A percentile compares a stretch with the other conserved stretches of the same genome.
Evolutionary conservation across 192 early-diverging fungal species (phyloP).

Genomic region (Linnemannia elongata): DNA sequence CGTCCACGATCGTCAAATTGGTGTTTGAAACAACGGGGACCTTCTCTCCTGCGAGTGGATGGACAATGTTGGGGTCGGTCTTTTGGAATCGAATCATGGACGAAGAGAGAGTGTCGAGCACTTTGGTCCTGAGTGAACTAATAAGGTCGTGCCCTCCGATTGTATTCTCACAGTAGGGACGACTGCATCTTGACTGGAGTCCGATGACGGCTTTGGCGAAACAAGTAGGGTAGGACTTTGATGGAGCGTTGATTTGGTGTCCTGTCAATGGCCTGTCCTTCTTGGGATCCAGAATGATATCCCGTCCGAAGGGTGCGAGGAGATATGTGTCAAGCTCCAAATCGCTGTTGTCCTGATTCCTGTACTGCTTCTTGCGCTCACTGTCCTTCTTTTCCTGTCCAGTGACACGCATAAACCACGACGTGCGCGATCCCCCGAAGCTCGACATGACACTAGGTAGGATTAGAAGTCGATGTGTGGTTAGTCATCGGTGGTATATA

Average conservation of each 20-base stretch:
- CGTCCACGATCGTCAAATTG: slow-evolving; percentile 22
- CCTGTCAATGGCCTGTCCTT: neutral
- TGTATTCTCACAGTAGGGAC: slow-evolving; percentile 44
- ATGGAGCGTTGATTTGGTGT: slow-evolving; percentile 35
- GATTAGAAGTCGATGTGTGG: too few species aligned
- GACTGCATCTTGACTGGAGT: slow-evolving; percentile 46
- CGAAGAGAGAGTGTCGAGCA: slow-evolving; percentile 10
- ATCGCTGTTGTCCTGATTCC: slow-evolving; percentile 13
- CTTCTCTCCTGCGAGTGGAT: slow-evolving; percentile 21
- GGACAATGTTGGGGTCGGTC: slow-evolving; percentile 43
- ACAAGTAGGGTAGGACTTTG: slow-evolving; percentile 43
- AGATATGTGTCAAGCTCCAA: slow-evolving; percentile 28
- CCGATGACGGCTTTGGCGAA: slow-evolving; percentile 49
- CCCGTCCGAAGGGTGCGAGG: slow-evolving; percentile 36
- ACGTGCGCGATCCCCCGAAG: slow-evolving; percentile 35
- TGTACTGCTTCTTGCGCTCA: slow-evolving; percentile 15
- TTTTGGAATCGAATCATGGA: slow-evolving; percentile 46
- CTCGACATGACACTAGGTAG: slow-evolving; percentile 26
- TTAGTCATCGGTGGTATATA: neutral
- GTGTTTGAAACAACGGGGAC: slow-evolving; percentile 7
- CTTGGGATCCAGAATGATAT: slow-evolving; percentile 28
- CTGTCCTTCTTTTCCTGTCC: slow-evolving; percentile 19
- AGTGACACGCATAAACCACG: slow-evolving; percentile 53
- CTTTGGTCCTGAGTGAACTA: slow-evolving; percentile 24
- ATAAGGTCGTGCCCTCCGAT: slow-evolving; percentile 41